A percentile compares a stretch with the other conserved stretches of the same genome.
phyloP scores from a whole-genome alignment of 768 basidiomycete genomes.

The Kwoniella botswanensis region DNA sequence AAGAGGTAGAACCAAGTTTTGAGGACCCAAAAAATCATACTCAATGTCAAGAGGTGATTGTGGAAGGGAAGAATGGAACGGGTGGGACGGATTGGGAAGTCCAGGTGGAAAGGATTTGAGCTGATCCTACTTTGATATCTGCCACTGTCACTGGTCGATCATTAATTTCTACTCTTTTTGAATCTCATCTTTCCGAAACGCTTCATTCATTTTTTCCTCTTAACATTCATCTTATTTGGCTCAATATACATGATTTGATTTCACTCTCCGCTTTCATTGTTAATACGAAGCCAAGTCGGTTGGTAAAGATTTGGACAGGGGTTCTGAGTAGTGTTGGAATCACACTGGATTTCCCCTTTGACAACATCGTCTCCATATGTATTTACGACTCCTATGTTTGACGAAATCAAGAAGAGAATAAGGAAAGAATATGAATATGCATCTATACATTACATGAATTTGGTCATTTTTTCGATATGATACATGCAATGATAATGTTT shows the following conservation, averaged over 20 bases:
- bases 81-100: conserved; percentile 19
- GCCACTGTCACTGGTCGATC: too few species aligned
- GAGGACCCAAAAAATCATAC: not conserved
- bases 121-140: too few species aligned
- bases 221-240: too few species aligned
- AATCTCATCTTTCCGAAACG: not conserved
- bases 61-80: not conserved
- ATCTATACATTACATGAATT: not conserved
- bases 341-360: not conserved
- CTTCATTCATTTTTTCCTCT: not conserved
- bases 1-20: conserved; percentile 2
- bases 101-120: conserved; percentile 18
- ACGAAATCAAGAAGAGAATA: not conserved
- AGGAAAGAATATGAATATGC: not conserved
- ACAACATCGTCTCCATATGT: not conserved
- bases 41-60: conserved; percentile 9
- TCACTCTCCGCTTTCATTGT: too few species aligned
- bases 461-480: not conserved
- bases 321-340: not conserved
- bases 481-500: not conserved
- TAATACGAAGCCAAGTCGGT: too few species aligned
- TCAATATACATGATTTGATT: too few species aligned
- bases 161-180: not conserved
- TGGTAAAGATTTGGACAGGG: too few species aligned
- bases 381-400: not conserved